Percentiles rank a stretch among this genome's conserved stretches.
Evolutionary conservation across 2,329 filamentous ascomycete species (phyloP).

Genomic region (Cladophialophora carrionii): DNA sequence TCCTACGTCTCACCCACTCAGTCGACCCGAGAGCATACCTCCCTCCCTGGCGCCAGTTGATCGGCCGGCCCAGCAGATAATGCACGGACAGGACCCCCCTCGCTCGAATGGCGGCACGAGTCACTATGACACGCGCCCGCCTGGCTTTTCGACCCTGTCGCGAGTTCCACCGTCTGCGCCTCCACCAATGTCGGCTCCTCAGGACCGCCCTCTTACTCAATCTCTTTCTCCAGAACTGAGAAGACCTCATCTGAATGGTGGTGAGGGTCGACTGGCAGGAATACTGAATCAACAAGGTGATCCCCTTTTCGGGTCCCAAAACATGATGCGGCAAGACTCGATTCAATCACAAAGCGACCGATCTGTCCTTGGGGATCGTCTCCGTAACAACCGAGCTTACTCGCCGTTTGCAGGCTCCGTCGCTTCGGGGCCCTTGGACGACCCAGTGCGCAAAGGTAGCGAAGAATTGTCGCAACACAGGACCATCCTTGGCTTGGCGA

Average conservation of each 20-base stretch:
- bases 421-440: constrained; percentile 42
- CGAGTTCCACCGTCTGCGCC: constrained; percentile 22
- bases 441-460: constrained; percentile 51
- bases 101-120: constrained; percentile 30
- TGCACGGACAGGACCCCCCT: constrained; percentile 25
- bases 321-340: constrained; percentile 38
- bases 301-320: constrained; percentile 20
- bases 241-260: constrained; percentile 29
- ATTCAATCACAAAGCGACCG: constrained; percentile 38
- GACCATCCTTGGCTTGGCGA: constrained; percentile 70
- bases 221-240: constrained; percentile 36
- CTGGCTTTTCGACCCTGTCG: constrained; percentile 24
- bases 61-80: constrained; percentile 12
- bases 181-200: constrained; percentile 12
- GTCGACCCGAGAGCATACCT: constrained; percentile 32
- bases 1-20: constrained; percentile 21
- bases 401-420: constrained; percentile 44
- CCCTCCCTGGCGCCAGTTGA: constrained; percentile 26
- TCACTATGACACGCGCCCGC: constrained; percentile 37
- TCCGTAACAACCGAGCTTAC: constrained; percentile 43
- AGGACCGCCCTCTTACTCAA: constrained; percentile 24
- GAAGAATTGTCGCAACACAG: constrained; percentile 65
- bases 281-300: constrained; percentile 29
- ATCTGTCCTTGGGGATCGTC: constrained; percentile 36
- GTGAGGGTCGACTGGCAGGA: constrained; percentile 29